phyloP scores from a whole-genome alignment of 192 early-diverging fungal species.

The Coemansia sp. region DNA sequence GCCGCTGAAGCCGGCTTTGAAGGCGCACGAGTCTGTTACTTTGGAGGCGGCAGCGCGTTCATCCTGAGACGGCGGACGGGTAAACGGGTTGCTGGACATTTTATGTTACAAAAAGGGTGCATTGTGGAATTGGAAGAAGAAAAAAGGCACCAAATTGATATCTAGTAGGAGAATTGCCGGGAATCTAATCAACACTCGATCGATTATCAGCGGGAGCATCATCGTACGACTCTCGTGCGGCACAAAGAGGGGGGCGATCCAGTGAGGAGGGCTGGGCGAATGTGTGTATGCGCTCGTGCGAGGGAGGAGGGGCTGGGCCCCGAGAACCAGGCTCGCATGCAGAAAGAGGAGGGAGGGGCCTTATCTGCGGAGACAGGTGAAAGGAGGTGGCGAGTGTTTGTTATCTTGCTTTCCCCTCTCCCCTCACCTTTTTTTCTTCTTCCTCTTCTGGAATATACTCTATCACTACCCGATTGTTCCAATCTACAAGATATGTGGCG shows the following conservation, averaged over 20 bases:
- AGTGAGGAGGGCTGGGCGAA: neutral
- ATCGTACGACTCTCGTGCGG: too few species aligned
- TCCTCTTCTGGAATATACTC: neutral
- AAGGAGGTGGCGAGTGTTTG: neutral
- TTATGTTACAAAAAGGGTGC: neutral
- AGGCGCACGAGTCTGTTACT: constrained; percentile 70
- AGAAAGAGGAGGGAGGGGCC: neutral
- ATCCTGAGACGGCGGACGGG: constrained; percentile 28
- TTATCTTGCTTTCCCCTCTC: neutral
- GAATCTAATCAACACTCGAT: too few species aligned
- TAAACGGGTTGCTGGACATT: constrained; percentile 42
- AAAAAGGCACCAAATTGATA: too few species aligned
- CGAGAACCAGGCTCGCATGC: too few species aligned
- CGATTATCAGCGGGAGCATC: too few species aligned
- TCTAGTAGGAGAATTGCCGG: too few species aligned
- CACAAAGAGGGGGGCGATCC: too few species aligned
- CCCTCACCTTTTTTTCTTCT: neutral
- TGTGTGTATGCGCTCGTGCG: neutral
- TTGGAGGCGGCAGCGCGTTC: constrained; percentile 36
- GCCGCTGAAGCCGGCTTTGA: constrained; percentile 68
- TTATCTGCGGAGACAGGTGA: neutral
- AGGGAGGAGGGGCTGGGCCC: neutral
- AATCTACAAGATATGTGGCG: constrained; percentile 31
- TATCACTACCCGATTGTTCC: neutral
- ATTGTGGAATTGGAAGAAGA: too few species aligned